Evolutionary conservation across 306 rosid species (phyloP), one percentile per base, ranked within the genome.

Genomic region (Lithocarpus polystachyus): DNA sequence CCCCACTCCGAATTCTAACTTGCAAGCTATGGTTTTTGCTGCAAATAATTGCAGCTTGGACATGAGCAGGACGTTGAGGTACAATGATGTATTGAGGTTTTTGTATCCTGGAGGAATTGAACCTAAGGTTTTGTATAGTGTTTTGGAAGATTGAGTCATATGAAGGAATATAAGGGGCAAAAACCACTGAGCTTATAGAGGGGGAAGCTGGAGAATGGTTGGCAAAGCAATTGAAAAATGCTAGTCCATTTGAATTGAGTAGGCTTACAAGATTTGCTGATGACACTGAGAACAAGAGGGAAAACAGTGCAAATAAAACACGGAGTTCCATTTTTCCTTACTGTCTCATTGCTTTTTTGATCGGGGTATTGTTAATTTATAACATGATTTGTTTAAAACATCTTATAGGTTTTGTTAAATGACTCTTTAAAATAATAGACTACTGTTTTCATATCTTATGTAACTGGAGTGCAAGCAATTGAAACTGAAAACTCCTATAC

Each of bases 1-100:
- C 89, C 12, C 91, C 91, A 23, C 91, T 85, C 0, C 89, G 13
- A 13, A 23, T 60, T 26, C 74, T 20, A 31, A 19, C 13, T 3
- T 8, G 72, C 72, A 35, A 22, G 45, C 45, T 37, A 37, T 37
- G 45, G 11, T 37, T 37, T 37, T 37, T 37, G 3, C 45, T 37
- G 2, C 72, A 68, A 35, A 68, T 37, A 15, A 68, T 52, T 33
- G 72, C 14, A 3, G 72, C 72, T 24, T 68, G 72, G 5, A 35
- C 72, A 3, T 68, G 72, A 17, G 26, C 54, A 1, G n/a, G 2
- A 6, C 5, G 14, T 2, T 51, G 8, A 2, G 72, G 37, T 51
- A 68, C 45, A 18, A 68, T 68, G 13, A 68, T 57, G 14, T n/a
- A 57, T 9, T 37, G 45, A 7, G 64, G 64, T 22, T 20, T 57